Base-by-base conservation (phyloP, 371 early-diverging fungal species). In the Apophysomyces variabilis region DNA sequence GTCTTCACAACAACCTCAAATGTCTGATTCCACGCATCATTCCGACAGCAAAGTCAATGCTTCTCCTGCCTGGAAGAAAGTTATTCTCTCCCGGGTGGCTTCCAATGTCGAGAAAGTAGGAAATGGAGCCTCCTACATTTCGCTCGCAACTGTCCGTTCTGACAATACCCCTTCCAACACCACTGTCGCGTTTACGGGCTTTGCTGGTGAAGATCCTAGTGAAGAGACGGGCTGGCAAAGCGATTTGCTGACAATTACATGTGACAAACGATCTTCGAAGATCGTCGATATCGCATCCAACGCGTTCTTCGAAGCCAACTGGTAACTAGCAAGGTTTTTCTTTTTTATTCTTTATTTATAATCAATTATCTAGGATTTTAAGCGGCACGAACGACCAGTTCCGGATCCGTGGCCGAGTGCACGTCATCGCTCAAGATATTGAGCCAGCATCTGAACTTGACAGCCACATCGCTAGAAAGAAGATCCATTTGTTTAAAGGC, bases 151-250 rank as follows among this genome's bases (percentile, higher is more conserved):
- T 6, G 61, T 72, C 9, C 64, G 67, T 21, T 14, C 54, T 5
- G 64, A 67, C 14, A 67, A 62, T 9, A 18, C 45, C 1, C 76
- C 76, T 6, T 58, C 72, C 18, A 72, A 72, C 56, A 58, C 70
- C 6, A 67, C 47, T 9, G 72, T 71, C 14, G 54, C 66, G 7
- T 71, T 71, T 57, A 68, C 68, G 7, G 72, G 72, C 12, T 71
- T 71, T 41, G 57, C 60, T 32, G 71, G 63, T 13, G 66, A 66
- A 60, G 65, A 67, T 35, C 61, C 61, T n/a, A 35, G 38, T 41
- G 61, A 65, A 21, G 59, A 66, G 38, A 62, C 66, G 1, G 50
- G 54, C 4, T 61, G 67, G 61, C 65, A 68, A 57, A 64, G 59
- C 3, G 68, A 65, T 37, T 58, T 71, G 12, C 41, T 67, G 26